Percentiles rank a stretch among this genome's conserved stretches.
phyloP scores from a whole-genome alignment of 305 asterid species.

The Fraxinus xanthoxyloides region DNA sequence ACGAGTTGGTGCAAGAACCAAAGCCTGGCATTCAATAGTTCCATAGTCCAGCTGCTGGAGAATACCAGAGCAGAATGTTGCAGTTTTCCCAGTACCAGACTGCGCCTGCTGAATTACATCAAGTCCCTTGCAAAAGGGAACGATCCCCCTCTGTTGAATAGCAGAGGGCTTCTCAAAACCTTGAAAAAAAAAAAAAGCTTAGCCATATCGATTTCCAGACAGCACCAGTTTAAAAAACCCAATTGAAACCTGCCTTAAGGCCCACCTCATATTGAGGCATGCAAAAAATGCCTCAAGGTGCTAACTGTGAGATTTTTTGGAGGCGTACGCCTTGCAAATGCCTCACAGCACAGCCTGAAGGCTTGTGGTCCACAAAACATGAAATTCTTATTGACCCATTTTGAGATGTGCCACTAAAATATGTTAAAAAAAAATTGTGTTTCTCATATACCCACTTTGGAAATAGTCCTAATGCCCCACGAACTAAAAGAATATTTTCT shows the following conservation, averaged over 20 bases:
- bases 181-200: not conserved
- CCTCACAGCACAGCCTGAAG: not conserved
- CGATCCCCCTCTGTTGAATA: slow-evolving; percentile 21
- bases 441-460: not conserved
- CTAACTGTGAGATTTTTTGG: not conserved
- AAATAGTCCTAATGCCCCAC: not conserved
- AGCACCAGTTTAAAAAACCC: not conserved
- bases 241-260: not conserved
- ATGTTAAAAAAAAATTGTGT: not conserved
- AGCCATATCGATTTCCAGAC: not conserved
- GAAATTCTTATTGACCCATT: not conserved
- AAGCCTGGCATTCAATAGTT: slow-evolving; percentile 14
- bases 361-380: not conserved
- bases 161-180: slow-evolving; percentile 27
- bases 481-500: not conserved
- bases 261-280: not conserved
- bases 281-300: not conserved
- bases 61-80: slow-evolving; percentile 24
- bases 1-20: slow-evolving; percentile 23
- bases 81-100: slow-evolving; percentile 20
- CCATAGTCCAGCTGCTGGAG: slow-evolving; percentile 21
- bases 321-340: not conserved
- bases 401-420: not conserved
- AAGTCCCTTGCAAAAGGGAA: slow-evolving; percentile 19
- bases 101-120: slow-evolving; percentile 13